These are phyloP conservation scores for Prunella vulgaris DNA, from an alignment of 257 asterid genomes.

Conservation along the genomic window DNA sequence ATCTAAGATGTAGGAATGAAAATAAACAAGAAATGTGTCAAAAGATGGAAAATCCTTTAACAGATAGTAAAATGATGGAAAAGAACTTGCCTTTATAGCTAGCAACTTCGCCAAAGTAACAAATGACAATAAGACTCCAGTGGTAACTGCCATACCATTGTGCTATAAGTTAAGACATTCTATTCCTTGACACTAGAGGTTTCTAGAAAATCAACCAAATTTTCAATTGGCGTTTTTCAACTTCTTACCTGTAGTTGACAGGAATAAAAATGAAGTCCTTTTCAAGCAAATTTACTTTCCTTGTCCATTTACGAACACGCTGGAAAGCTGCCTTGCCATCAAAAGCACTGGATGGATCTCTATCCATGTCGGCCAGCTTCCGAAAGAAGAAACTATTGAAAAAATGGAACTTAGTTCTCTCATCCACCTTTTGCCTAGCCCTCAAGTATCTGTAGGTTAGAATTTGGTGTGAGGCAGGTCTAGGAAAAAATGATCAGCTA, in stretches of 20 bases:
- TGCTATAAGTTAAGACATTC: constrained; percentile 21
- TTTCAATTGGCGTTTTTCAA: constrained; percentile 15
- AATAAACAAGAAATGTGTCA: constrained; percentile 12
- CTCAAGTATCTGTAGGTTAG: constrained; percentile 62
- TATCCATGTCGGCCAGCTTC: constrained; percentile 90
- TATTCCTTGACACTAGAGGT: constrained; percentile 23
- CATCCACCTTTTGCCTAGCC: constrained; percentile 47
- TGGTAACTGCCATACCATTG: constrained; percentile 62
- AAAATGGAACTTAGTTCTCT: constrained; percentile 66
- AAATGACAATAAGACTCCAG: constrained; percentile 88
- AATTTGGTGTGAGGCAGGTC: constrained; percentile 19
- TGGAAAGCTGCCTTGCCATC: constrained; percentile 87
- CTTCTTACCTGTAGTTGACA: constrained; percentile 81
- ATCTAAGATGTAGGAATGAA: constrained; percentile 39
- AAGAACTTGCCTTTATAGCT: constrained; percentile 65
- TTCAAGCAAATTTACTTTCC: constrained; percentile 78
- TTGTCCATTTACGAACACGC: constrained; percentile 98
- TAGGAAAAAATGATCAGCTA: constrained; percentile 1
- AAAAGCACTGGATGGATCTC: constrained; percentile 80
- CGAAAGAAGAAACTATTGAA: constrained; percentile 95
- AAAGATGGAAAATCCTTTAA: background rate
- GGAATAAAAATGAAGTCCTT: constrained; percentile 92
- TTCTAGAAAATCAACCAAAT: constrained; percentile 23
- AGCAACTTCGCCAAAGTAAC: constrained; percentile 80
- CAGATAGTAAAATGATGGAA: constrained; percentile 14